Evolutionary conservation across 2,329 filamentous ascomycete species (phyloP), one percentile per base, ranked within the genome.

Genomic region (Epichloe coenophiala): DNA sequence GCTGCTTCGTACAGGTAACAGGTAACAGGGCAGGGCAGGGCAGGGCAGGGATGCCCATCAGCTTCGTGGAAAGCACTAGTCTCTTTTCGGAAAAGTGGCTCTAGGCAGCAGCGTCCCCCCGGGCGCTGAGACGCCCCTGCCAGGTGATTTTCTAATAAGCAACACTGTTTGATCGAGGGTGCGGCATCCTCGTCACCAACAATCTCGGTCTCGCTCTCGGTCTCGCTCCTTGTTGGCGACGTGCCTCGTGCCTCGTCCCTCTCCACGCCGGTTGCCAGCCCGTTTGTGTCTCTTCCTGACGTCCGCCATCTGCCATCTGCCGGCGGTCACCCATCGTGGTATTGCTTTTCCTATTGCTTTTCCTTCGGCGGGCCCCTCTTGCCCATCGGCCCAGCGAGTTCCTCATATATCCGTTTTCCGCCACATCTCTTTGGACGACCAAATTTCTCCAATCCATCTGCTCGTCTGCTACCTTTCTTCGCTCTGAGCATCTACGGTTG

Each of bases 341-440:
- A 17, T 17, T 17, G 17, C 17, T 41, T 44, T 21, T 33, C 48
- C 41, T 17, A 17, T 17, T 17, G 17, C 17, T 41, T 44, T 21
- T 33, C 48, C 41, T 45, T 37, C 37, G 40, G 47, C 44, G 49
- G 6, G 9, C 50, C 39, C 47, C 47, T 31, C 15, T 6, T 48
- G 53, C 47, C 47, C 51, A 15, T 57, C 53, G 27, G 52, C 48
- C 49, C 47, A 51, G 41, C 50, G 53, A 48, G 27, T 55, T 44
- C 53, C 54, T 60, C 56, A 60, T 60, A 60, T 61, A 60, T 57
- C 53, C 59, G 54, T 57, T 58, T 41, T 54, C 49, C 55, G 54
- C 58, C 58, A 52, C 55, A 54, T 57, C 51, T 31, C 27, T 46
- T 31, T 19, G 38, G 33, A 38, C 37, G 17, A 41, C 23, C 21